A percentile compares a stretch with the other conserved stretches of the same genome.
phyloP scores from a whole-genome alignment of 1,139 yeast genomes.

The Chernovozyma aurita region DNA sequence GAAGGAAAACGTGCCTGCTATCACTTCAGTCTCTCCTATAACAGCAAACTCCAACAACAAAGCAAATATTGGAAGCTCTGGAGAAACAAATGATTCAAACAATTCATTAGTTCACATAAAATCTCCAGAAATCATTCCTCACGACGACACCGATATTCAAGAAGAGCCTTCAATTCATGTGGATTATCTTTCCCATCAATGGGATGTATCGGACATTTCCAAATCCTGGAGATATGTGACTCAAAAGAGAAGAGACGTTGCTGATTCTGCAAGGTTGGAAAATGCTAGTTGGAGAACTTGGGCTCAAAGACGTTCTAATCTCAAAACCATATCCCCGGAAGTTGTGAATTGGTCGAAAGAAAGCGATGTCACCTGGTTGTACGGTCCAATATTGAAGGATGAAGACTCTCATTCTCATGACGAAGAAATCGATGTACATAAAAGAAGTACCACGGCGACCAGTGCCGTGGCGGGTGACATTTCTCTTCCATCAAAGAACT shows the following conservation, averaged over 20 bases:
- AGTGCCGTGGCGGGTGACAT: slow-evolving; percentile 48
- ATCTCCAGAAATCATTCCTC: slow-evolving; percentile 49
- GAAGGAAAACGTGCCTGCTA: not conserved
- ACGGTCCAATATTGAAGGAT: slow-evolving; percentile 67
- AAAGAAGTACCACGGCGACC: slow-evolving; percentile 29
- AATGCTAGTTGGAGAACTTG: slow-evolving; percentile 86
- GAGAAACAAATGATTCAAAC: not conserved
- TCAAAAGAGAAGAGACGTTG: slow-evolving; percentile 69
- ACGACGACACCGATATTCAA: slow-evolving; percentile 80
- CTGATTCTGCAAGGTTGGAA: slow-evolving; percentile 64
- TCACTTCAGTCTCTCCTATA: not conserved
- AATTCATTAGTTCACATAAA: not conserved
- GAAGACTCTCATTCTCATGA: slow-evolving; percentile 28
- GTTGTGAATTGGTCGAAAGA: slow-evolving; percentile 77
- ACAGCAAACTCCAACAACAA: not conserved
- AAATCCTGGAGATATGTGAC: slow-evolving; percentile 95
- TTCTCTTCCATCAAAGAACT: slow-evolving; percentile 20
- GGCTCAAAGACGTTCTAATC: slow-evolving; percentile 69
- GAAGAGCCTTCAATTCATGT: slow-evolving; percentile 87
- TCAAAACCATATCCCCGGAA: slow-evolving; percentile 69
- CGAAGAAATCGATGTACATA: slow-evolving; percentile 18
- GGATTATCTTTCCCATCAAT: slow-evolving; percentile 88
- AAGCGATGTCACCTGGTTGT: slow-evolving; percentile 77
- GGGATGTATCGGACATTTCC: slow-evolving; percentile 92
- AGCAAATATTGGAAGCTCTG: not conserved